phyloP scores from a whole-genome alignment of 1,284 basidiomycete species.

The Dichomitus squalens region DNA sequence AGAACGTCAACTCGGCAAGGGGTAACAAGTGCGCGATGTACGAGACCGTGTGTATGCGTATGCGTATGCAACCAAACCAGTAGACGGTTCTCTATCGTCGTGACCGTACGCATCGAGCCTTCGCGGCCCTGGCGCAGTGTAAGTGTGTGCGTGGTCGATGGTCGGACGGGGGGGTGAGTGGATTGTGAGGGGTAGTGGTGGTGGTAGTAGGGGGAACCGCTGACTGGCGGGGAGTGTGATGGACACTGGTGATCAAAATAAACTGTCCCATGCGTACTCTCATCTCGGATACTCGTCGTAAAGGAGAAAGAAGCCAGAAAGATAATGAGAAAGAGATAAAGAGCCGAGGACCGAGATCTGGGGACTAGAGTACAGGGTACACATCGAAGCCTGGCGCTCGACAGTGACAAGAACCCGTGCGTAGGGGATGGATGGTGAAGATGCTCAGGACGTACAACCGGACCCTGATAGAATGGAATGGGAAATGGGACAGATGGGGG shows the following conservation, averaged over 20 bases:
- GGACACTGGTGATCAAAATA: neutral
- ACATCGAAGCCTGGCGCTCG: slow-evolving; percentile 23
- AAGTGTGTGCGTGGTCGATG: neutral
- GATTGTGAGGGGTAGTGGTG: neutral
- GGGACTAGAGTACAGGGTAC: slow-evolving; percentile 2
- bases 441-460: neutral
- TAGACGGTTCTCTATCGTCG: too few relatives aligned
- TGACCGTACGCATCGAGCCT: too few relatives aligned
- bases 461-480: neutral
- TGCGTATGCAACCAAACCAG: too few relatives aligned
- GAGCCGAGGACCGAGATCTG: too few relatives aligned
- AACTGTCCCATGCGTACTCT: neutral
- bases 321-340: neutral
- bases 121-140: too few relatives aligned
- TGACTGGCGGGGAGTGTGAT: neutral
- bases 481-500: neutral
- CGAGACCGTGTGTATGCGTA: too few relatives aligned
- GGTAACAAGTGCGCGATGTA: too few relatives aligned
- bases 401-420: neutral
- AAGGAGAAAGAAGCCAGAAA: neutral
- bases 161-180: neutral
- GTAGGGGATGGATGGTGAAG: neutral
- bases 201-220: neutral
- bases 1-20: too few relatives aligned
- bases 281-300: neutral